Percentiles rank a stretch among this genome's conserved stretches.
Conservation (phyloP, 352 stramenopile species). For the Pythium aristosporum region DNA sequence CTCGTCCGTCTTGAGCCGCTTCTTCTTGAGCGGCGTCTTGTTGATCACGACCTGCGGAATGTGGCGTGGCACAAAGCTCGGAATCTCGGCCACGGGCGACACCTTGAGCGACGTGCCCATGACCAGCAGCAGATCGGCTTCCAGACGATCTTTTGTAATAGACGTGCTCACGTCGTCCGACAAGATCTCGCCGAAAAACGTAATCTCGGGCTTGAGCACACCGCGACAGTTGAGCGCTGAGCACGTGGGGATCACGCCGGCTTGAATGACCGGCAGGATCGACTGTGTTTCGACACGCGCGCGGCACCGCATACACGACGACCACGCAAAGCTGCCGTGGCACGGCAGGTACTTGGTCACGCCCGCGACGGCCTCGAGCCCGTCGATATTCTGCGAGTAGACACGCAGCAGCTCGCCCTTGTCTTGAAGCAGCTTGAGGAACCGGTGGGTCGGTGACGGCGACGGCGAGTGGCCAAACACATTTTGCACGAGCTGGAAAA, state of each 20-base stretch:
- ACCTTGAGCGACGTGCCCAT: constrained; percentile 98
- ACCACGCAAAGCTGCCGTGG: constrained; percentile 92
- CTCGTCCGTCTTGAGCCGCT: constrained; percentile 42
- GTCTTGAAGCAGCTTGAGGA: constrained; percentile 91
- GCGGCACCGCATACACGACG: constrained; percentile 89
- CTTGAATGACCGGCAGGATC: constrained; percentile 75
- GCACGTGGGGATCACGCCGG: constrained; percentile 71
- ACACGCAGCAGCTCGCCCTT: constrained; percentile 90
- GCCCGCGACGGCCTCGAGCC: constrained; percentile 90
- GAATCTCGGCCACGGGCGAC: constrained; percentile 91
- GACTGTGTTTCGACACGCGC: constrained; percentile 45
- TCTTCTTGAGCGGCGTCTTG: constrained; percentile 83
- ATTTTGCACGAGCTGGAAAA: constrained; percentile 94
- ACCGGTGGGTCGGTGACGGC: constrained; percentile 94
- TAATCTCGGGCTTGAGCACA: constrained; percentile 96
- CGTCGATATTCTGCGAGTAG: constrained; percentile 99
- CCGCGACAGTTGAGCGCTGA: constrained; percentile 78
- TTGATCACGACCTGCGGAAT: constrained; percentile 91
- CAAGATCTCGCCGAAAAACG: constrained; percentile 97
- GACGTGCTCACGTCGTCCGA: constrained; percentile 83
- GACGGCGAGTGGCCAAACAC: constrained; percentile 68
- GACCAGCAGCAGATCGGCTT: constrained; percentile 95
- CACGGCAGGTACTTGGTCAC: constrained; percentile 93
- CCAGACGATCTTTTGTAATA: constrained; percentile 66
- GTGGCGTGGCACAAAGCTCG: constrained; percentile 73